Base-by-base conservation (phyloP, 495 filamentous ascomycete genomes). In the Monascus purpureus region DNA sequence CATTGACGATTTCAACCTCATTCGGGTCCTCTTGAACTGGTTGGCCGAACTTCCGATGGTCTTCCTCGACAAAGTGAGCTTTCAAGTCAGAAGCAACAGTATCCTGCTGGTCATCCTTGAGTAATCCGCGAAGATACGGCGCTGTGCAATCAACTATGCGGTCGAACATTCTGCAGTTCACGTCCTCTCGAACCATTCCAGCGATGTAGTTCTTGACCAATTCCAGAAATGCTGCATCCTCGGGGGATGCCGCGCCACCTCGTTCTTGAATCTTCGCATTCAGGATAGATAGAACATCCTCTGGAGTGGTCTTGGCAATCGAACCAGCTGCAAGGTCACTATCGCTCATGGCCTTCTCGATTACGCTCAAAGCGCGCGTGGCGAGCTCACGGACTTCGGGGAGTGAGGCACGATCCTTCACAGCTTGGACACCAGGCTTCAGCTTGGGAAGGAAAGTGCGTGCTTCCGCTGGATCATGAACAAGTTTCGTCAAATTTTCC, bases 401-500 rank as follows among this genome's bases (percentile, higher is more conserved):
- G 7, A 95, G 71, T 34, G 90, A 90, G 23, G 92, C 87, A 28
- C 86, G 71, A 39, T 86, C 77, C 45, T 80, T 72, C 36, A 96
- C 87, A 17, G 59, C 69, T 67, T 94, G 84, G 12, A 99, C 74
- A 71, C 90, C 90, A 25, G 90, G 90, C 51, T 82, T 82, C 25
- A 99, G 75, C 55, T 93, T 94, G 28, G 90, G 90, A 45, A 99
- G 65, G 70, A 99, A 99, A 39, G 85, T 82, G 26, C 92, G 72
- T 13, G 90, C 90, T 61, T 99, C 90, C 19, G 94, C 73, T 4
- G 90, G 90, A 50, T 99, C 92, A 55, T 99, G 90, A 16, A 99
- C 90, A 17, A 99, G 70, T 65, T 94, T 99, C 29, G 90, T 99
- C 61, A 99, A 58, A 55, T 99, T 99, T 62, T 99, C 90, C 17